Evolutionary conservation across 2,329 filamentous ascomycete genomes (phyloP).

Genomic region (Pseudogymnoascus sp.): DNA sequence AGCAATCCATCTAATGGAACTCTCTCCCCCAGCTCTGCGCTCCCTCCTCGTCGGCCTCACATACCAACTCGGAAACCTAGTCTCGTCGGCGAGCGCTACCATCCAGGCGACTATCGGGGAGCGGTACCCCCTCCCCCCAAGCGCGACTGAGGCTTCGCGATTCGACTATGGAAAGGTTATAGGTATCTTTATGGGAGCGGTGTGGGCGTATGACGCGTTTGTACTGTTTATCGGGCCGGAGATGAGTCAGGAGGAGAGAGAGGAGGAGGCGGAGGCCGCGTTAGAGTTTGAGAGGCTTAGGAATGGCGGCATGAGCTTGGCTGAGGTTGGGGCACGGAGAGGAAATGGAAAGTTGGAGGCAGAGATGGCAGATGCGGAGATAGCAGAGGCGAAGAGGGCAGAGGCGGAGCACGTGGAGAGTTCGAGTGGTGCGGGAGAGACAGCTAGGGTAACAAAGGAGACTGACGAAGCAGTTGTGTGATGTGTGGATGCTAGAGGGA

Average conservation of each 20-base stretch:
- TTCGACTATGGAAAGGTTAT: constrained; percentile 75
- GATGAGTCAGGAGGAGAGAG: constrained; percentile 10
- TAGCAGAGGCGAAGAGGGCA: background rate
- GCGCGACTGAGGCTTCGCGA: constrained; percentile 37
- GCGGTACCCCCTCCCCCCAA: constrained; percentile 59
- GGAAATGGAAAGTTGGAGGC: constrained; percentile 22
- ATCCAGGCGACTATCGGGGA: constrained; percentile 68
- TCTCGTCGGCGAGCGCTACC: constrained; percentile 60
- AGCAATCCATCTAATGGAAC: constrained; percentile 61
- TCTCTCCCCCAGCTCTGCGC: constrained; percentile 58
- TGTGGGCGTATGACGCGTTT: constrained; percentile 55
- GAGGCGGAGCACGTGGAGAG: background rate
- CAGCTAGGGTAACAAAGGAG: too few relatives aligned
- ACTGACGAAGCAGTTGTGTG: background rate
- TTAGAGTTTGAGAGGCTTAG: background rate
- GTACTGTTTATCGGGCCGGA: constrained; percentile 39
- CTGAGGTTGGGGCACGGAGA: constrained; percentile 34
- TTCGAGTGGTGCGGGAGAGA: background rate
- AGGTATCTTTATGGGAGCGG: constrained; percentile 80
- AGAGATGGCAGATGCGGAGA: constrained; percentile 11
- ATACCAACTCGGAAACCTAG: constrained; percentile 66
- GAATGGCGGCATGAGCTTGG: constrained; percentile 33
- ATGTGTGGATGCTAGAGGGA: background rate
- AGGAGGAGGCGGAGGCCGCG: background rate
- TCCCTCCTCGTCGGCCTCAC: constrained; percentile 59